Conservation (phyloP, 2,329 filamentous ascomycete genomes). For the Ascochyta koolunga region DNA sequence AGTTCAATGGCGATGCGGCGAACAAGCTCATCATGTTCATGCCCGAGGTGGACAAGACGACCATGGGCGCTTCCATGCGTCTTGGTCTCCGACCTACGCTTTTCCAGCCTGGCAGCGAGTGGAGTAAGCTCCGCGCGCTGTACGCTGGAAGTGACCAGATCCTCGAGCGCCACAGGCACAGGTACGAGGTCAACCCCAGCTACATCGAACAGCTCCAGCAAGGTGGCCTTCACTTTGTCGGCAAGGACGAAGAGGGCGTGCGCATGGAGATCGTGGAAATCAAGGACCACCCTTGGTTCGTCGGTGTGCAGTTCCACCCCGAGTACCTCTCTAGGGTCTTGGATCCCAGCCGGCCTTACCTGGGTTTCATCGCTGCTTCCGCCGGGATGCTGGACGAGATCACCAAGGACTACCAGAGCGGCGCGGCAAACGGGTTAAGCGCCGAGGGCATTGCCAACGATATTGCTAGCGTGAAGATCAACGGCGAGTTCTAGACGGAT, state of each 20-base stretch:
- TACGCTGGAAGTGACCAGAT: slow-evolving; percentile 64
- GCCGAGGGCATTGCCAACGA: slow-evolving; percentile 34
- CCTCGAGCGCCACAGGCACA: slow-evolving; percentile 80
- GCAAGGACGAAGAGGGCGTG: slow-evolving; percentile 77
- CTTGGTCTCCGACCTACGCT: slow-evolving; percentile 75
- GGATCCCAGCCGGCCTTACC: slow-evolving; percentile 74
- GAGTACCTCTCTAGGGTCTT: slow-evolving; percentile 82
- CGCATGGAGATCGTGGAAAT: slow-evolving; percentile 86
- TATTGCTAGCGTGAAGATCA: slow-evolving; percentile 28
- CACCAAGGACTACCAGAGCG: slow-evolving; percentile 39
- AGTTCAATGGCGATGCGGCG: slow-evolving; percentile 64
- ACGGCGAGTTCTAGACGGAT: slow-evolving; percentile 23
- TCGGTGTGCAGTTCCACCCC: slow-evolving; percentile 87
- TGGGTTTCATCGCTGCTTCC: slow-evolving; percentile 83
- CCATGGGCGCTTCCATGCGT: slow-evolving; percentile 86
- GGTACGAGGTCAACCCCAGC: slow-evolving; percentile 88
- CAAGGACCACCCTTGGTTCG: slow-evolving; percentile 82
- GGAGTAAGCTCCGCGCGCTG: slow-evolving; percentile 76
- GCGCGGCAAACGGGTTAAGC: slow-evolving; percentile 14
- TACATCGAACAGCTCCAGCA: slow-evolving; percentile 72
- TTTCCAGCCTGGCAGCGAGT: slow-evolving; percentile 78
- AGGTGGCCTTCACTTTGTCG: slow-evolving; percentile 75
- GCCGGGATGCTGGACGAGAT: slow-evolving; percentile 67
- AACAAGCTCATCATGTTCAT: slow-evolving; percentile 85
- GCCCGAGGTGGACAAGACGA: slow-evolving; percentile 81